These are phyloP conservation scores for cucumber (Cucumis sativus) DNA, from an alignment of 306 rosid species.

Conservation along the genomic window DNA sequence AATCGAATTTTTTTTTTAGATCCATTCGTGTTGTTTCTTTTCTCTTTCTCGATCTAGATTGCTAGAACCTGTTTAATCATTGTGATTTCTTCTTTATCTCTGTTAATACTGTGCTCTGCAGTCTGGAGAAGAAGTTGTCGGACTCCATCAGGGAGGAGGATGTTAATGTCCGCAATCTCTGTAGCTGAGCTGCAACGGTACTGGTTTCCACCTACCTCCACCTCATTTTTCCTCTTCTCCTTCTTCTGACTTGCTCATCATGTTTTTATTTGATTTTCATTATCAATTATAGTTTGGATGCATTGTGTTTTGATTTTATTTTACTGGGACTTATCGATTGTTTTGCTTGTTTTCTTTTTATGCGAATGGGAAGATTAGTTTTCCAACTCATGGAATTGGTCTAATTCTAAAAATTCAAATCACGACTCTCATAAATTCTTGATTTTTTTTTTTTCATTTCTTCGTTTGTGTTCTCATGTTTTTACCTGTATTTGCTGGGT, in stretches of 20 bases:
- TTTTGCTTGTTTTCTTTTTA: not conserved
- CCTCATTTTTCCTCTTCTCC: not conserved
- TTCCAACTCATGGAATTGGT: not conserved
- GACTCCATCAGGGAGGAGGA: too few relatives aligned
- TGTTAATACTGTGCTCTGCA: too few relatives aligned
- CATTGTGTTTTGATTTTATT: not conserved
- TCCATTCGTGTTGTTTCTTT: too few relatives aligned
- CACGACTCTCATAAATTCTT: not conserved
- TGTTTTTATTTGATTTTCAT: not conserved
- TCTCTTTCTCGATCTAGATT: too few relatives aligned
- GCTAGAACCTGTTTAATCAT: too few relatives aligned
- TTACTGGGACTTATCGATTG: not conserved
- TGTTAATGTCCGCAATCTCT: not conserved
- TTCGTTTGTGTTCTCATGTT: not conserved
- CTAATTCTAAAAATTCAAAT: not conserved
- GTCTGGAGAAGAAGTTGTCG: too few relatives aligned
- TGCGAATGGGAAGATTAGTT: not conserved
- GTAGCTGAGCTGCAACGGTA: not conserved
- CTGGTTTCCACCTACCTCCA: not conserved
- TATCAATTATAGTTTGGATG: not conserved
- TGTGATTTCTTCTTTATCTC: too few relatives aligned
- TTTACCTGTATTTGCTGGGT: not conserved
- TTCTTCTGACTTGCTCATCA: not conserved
- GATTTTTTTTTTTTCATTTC: not conserved
- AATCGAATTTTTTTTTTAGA: too few relatives aligned